phyloP scores from a whole-genome alignment of 768 basidiomycete species.

The Mycena pura region DNA sequence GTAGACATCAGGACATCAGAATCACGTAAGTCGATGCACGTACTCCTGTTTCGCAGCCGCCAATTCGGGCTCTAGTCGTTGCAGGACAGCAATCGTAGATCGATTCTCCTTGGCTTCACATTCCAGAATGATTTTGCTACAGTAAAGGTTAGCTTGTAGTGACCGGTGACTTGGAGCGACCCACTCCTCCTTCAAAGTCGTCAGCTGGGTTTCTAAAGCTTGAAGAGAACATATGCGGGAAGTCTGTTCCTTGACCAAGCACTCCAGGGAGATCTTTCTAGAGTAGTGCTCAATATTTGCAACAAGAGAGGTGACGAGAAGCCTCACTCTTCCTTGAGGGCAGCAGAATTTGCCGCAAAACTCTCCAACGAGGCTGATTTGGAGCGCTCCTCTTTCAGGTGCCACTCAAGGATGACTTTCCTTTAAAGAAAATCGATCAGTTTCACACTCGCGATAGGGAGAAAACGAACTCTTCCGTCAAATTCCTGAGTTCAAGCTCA shows the following conservation, averaged over 20 bases:
- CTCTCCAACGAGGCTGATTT: constrained; percentile 13
- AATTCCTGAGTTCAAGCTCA: constrained; percentile 11
- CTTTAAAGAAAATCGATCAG: not conserved
- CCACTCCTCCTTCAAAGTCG: constrained; percentile 4
- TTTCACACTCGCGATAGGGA: not conserved
- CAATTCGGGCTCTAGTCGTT: not conserved
- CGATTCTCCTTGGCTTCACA: constrained; percentile 13
- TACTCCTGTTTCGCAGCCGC: constrained; percentile 4
- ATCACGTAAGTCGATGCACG: not conserved
- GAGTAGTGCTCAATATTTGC: not conserved
- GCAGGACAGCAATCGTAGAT: constrained; percentile 1
- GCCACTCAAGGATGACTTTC: constrained; percentile 20
- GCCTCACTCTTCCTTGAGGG: constrained; percentile 10
- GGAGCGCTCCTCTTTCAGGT: constrained; percentile 17
- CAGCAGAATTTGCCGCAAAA: not conserved
- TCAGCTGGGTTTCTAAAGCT: not conserved
- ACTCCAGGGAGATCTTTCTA: constrained; percentile 17
- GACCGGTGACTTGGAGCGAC: not conserved
- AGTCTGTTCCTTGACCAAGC: constrained; percentile 8
- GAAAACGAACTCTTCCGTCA: constrained; percentile 1
- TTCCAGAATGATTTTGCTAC: constrained; percentile 19
- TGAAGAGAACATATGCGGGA: constrained; percentile 2
- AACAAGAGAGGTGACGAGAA: not conserved
- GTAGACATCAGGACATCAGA: not conserved
- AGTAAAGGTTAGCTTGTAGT: not conserved